Evolutionary conservation across 257 asterid genomes (phyloP).

Genomic region (Ilex aquifolium): DNA sequence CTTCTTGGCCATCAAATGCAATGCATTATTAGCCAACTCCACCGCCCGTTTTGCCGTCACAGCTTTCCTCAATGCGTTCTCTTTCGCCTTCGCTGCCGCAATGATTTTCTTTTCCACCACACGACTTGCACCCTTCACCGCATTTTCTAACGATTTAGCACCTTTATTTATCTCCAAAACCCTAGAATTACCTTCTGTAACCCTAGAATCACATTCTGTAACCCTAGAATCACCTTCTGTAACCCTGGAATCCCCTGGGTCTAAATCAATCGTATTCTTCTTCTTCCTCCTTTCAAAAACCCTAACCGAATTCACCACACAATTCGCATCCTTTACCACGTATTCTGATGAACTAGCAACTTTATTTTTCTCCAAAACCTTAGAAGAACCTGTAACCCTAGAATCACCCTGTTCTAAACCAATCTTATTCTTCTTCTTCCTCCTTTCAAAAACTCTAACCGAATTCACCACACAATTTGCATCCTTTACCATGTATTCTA

Average conservation of each 20-base stretch:
- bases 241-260: neutral
- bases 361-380: constrained; percentile 1
- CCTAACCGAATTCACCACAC: constrained; percentile 3
- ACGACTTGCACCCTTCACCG: neutral
- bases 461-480: constrained; percentile 13
- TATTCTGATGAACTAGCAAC: constrained; percentile 9
- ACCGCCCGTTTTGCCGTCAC: constrained; percentile 22
- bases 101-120: constrained; percentile 26
- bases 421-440: no score
- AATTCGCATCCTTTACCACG: constrained; percentile 21
- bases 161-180: neutral
- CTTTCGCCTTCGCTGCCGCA: constrained; percentile 27
- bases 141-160: neutral
- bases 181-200: neutral
- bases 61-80: constrained; percentile 25
- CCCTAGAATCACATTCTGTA: neutral
- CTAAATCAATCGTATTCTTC: neutral
- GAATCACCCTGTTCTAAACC: no score
- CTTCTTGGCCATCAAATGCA: constrained; percentile 24
- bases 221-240: no score
- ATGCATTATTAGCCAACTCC: constrained; percentile 20
- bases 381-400: no score
- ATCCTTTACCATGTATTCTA: constrained; percentile 25
- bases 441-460: no score
- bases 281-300: neutral